phyloP scores from a whole-genome alignment of 2,329 filamentous ascomycete genomes.

The Talaromyces sp. region DNA sequence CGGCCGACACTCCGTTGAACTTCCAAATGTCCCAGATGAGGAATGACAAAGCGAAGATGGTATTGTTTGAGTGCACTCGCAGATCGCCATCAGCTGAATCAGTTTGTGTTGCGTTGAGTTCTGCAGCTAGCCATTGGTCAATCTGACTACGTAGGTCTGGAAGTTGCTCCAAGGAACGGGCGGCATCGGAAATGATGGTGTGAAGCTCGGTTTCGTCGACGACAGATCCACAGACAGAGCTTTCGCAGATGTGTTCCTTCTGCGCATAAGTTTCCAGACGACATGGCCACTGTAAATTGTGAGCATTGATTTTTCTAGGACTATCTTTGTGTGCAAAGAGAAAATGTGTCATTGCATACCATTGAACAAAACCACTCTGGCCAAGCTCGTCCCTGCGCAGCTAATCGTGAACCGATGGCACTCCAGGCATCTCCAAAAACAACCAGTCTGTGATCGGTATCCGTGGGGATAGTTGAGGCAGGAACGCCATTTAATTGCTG shows the following conservation, averaged over 20 bases:
- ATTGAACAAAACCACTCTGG: slow-evolving; percentile 34
- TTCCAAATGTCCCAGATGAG: slow-evolving; percentile 39
- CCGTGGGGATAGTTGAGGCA: slow-evolving; percentile 18
- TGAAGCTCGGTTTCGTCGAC: slow-evolving; percentile 32
- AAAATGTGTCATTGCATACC: slow-evolving; percentile 19
- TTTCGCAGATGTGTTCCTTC: slow-evolving; percentile 24
- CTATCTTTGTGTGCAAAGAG: neutral
- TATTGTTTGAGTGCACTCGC: slow-evolving; percentile 25
- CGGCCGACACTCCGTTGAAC: slow-evolving; percentile 25
- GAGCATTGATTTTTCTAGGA: slow-evolving; percentile 10
- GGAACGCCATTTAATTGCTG: slow-evolving; percentile 17
- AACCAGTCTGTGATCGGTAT: slow-evolving; percentile 27
- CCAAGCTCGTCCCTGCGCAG: slow-evolving; percentile 28
- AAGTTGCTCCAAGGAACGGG: slow-evolving; percentile 24
- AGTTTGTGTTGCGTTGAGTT: slow-evolving; percentile 22
- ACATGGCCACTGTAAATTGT: slow-evolving; percentile 27
- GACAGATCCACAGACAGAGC: slow-evolving; percentile 27
- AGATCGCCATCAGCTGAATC: slow-evolving; percentile 22
- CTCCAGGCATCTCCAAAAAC: slow-evolving; percentile 40
- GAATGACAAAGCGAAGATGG: slow-evolving; percentile 35
- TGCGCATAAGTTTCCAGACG: slow-evolving; percentile 32
- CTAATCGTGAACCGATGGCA: slow-evolving; percentile 26
- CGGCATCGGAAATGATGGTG: slow-evolving; percentile 17
- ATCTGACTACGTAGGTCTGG: slow-evolving; percentile 36
- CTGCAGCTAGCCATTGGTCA: slow-evolving; percentile 31